Conservation (phyloP, 2,329 filamentous ascomycete genomes). For the Colletotrichum trifolii region DNA sequence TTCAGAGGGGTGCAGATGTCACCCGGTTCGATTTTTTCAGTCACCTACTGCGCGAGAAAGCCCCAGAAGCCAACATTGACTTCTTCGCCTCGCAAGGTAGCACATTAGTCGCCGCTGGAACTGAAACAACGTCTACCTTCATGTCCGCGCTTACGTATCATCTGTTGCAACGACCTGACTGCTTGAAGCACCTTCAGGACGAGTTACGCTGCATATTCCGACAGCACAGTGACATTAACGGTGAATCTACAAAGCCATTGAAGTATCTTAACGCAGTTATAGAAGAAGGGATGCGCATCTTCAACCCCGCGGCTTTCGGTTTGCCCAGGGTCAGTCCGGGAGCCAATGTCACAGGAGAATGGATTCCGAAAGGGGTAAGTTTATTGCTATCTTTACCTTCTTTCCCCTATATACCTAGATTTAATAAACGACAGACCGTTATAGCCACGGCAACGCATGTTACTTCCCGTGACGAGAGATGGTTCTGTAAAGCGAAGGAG, state of each 20-base stretch:
- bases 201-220: constrained; percentile 8
- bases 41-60: constrained; percentile 15
- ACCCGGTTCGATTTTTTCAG: constrained; percentile 22
- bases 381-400: no score
- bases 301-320: constrained; percentile 14
- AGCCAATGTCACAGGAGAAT: constrained; percentile 5
- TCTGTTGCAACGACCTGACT: constrained; percentile 5
- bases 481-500: constrained; percentile 21
- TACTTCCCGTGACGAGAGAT: constrained; percentile 19
- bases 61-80: constrained; percentile 17
- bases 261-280: constrained; percentile 9
- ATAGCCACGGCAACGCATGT: constrained; percentile 20
- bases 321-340: constrained; percentile 17
- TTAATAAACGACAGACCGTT: constrained; percentile 3
- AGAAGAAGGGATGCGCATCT: constrained; percentile 26
- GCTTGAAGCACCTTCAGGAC: constrained; percentile 1
- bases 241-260: constrained; percentile 13
- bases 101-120: constrained; percentile 14
- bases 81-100: constrained; percentile 18
- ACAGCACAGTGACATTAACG: constrained; percentile 4
- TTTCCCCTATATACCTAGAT: neutral
- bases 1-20: constrained; percentile 4
- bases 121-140: constrained; percentile 21
- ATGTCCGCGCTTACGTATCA: constrained; percentile 19
- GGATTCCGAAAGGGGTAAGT: constrained; percentile 27